Base-by-base conservation (phyloP, 2,329 filamentous ascomycete species). In the Xylariaceae sp. region DNA sequence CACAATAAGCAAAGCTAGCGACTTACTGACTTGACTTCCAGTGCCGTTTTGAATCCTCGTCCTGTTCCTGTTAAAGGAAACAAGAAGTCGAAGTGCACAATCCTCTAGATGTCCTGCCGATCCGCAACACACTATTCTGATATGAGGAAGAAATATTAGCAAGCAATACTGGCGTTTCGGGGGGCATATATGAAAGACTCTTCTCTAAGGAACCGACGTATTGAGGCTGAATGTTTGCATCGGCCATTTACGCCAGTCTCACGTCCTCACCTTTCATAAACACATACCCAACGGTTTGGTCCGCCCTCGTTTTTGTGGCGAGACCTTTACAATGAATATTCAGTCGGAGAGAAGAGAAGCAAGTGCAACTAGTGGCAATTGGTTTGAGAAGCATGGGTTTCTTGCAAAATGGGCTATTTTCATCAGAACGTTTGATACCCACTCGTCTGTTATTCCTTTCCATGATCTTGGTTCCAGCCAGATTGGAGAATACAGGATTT, bases 31-130 rank as follows among this genome's bases (percentile, higher is more conserved):
- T 40, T 55, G 16, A 10, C 3, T 11, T 15, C 11, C 65, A 91
- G 87, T 66, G 87, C 87, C 58, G 87, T 91, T 42, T 77, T 91
- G 57, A 89, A 86, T 74, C 87, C 88, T 53, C 78, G 83, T 64
- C 84, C 84, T 16, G 74, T 80, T 59, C 67, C 74, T 24, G 75
- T 72, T 53, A 82, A 85, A 77, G 73, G 78, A 67, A 73, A 78
- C 67, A 87, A 87, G 77, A 83, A 82, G 72, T 75, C 76, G 62
- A 88, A 87, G 77, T 90, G 87, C 77, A 81, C 80, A 40, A 85
- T 91, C 67, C 79, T 91, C 72, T 91, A 82, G 60, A 43, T 41
- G 50, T 39, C 37, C 53, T 13, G 46, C 47, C 59, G 32, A 47
- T 44, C 43, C 56, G 36, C 55, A 58, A 49, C 49, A 56, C 57